These are phyloP conservation scores for Elsinoe batatas DNA, from an alignment of 2,329 filamentous ascomycete species.

Conservation along the genomic window DNA sequence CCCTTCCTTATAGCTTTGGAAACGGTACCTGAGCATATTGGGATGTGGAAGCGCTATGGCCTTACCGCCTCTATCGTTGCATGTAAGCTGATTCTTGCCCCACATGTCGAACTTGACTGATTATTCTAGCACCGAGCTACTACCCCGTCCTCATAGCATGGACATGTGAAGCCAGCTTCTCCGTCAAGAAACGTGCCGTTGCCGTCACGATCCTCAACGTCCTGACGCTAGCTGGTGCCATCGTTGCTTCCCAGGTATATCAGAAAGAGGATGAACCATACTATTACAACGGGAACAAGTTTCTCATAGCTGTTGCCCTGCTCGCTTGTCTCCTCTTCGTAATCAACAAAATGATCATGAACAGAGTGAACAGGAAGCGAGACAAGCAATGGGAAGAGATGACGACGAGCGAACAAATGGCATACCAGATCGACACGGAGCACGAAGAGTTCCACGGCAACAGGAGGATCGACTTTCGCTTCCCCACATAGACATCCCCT, in stretches of 20 bases:
- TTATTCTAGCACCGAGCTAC: slow-evolving; percentile 40
- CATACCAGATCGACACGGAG: slow-evolving; percentile 36
- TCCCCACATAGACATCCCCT: neutral
- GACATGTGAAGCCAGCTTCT: slow-evolving; percentile 42
- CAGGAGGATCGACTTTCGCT: slow-evolving; percentile 11
- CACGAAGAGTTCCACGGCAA: slow-evolving; percentile 10
- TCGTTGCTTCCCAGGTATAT: slow-evolving; percentile 39
- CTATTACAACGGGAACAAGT: slow-evolving; percentile 49
- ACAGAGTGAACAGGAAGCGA: slow-evolving; percentile 41
- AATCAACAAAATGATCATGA: slow-evolving; percentile 37
- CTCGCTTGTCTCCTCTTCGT: slow-evolving; percentile 44
- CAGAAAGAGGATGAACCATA: slow-evolving; percentile 44
- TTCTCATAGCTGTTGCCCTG: slow-evolving; percentile 44
- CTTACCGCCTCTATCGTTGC: slow-evolving; percentile 45
- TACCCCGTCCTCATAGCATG: slow-evolving; percentile 46
- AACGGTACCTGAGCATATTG: slow-evolving; percentile 38
- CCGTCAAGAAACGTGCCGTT: slow-evolving; percentile 42
- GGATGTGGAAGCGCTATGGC: slow-evolving; percentile 44
- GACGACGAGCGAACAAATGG: slow-evolving; percentile 35
- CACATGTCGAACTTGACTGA: neutral
- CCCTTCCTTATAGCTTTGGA: slow-evolving; percentile 44
- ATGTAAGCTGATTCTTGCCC: slow-evolving; percentile 19
- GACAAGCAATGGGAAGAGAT: slow-evolving; percentile 38
- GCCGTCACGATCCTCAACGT: slow-evolving; percentile 42
- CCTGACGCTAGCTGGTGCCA: slow-evolving; percentile 38